Evolutionary conservation across 352 stramenopile species (phyloP).

Genomic region (Pythium aphanidermatum): DNA sequence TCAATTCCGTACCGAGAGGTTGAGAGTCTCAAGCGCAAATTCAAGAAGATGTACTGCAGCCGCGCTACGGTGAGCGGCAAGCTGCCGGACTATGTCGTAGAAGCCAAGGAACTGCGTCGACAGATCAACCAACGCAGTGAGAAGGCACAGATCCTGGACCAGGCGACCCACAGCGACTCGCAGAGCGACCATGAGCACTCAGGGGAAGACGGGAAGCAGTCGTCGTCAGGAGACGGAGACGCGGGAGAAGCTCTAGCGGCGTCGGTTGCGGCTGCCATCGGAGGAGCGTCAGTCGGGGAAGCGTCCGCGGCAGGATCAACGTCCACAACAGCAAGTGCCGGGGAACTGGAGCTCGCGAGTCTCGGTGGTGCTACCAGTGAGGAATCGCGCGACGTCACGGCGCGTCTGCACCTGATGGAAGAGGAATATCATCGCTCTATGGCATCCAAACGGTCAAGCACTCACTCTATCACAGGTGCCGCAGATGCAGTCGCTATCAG

Average conservation of each 20-base stretch:
- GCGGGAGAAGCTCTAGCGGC: neutral
- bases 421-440: constrained; percentile 32
- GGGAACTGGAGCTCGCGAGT: neutral
- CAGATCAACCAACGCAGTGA: constrained; percentile 43
- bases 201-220: constrained; percentile 12
- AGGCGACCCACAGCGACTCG: constrained; percentile 24
- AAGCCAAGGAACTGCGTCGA: constrained; percentile 43
- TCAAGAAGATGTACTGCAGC: constrained; percentile 67
- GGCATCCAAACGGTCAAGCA: constrained; percentile 4
- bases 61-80: constrained; percentile 14
- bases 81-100: constrained; percentile 40
- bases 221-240: neutral
- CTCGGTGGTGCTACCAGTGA: neutral
- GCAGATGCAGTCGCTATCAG: neutral
- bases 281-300: neutral
- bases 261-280: neutral
- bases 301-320: neutral
- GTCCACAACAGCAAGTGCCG: neutral
- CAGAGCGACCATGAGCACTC: constrained; percentile 31
- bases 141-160: constrained; percentile 23
- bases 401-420: constrained; percentile 34
- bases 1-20: constrained; percentile 56
- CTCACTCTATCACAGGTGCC: too few relatives aligned
- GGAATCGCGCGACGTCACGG: constrained; percentile 21
- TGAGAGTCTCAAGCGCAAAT: constrained; percentile 63